Conservation (phyloP, 2,329 filamentous ascomycete genomes). For the Ophioceras dolichostomum region DNA sequence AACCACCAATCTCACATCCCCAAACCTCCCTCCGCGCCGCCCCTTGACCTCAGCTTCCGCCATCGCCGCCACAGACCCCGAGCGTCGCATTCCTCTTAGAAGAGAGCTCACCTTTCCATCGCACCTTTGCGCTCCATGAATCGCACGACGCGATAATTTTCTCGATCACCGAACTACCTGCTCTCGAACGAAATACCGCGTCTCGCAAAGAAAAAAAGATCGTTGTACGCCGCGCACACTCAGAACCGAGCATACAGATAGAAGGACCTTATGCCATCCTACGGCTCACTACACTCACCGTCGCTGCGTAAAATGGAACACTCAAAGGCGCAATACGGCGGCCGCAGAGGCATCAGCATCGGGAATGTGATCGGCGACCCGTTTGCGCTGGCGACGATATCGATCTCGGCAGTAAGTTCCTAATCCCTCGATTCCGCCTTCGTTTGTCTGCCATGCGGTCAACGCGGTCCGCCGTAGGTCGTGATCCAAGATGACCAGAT, state of each 20-base stretch:
- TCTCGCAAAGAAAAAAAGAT: neutral
- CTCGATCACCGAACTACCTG: too few relatives aligned
- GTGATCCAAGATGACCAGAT: too few relatives aligned
- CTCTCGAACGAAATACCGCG: too few relatives aligned
- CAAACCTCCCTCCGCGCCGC: neutral
- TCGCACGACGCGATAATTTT: neutral
- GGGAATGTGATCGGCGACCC: slow-evolving; percentile 93
- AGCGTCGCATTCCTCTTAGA: neutral
- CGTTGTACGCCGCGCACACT: too few relatives aligned
- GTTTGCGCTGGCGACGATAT: slow-evolving; percentile 88
- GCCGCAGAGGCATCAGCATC: slow-evolving; percentile 53
- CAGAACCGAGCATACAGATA: neutral
- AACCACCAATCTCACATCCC: neutral
- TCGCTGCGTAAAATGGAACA: slow-evolving; percentile 74
- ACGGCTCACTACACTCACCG: slow-evolving; percentile 61
- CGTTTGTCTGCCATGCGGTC: too few relatives aligned
- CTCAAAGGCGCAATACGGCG: slow-evolving; percentile 42
- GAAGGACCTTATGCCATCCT: slow-evolving; percentile 54
- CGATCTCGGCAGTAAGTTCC: slow-evolving; percentile 70
- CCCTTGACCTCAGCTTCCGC: too few relatives aligned
- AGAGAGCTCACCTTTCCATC: neutral
- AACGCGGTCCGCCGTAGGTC: too few relatives aligned
- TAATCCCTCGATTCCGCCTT: slow-evolving; percentile 6
- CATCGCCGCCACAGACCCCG: slow-evolving; percentile 1
- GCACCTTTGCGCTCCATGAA: neutral